These are phyloP conservation scores for Blepharisma stoltei DNA, from an alignment of 73 alveolate species.

Conservation along the genomic window DNA sequence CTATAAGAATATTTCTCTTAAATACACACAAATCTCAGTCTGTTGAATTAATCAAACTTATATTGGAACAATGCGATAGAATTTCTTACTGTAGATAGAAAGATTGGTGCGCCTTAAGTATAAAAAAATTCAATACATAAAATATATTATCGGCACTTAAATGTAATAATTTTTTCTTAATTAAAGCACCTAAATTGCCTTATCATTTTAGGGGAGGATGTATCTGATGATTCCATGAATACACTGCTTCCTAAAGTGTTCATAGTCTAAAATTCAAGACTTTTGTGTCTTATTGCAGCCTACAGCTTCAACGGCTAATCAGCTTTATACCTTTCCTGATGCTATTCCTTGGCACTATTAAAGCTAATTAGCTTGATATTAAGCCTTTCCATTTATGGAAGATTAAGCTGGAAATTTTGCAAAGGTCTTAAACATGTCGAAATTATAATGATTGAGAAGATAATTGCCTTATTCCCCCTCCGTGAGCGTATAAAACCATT, in stretches of 20 bases:
- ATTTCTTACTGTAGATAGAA: background rate
- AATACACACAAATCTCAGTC: too few relatives aligned
- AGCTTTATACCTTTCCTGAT: too few relatives aligned
- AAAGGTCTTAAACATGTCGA: too few relatives aligned
- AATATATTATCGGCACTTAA: background rate
- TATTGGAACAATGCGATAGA: background rate
- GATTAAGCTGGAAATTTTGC: too few relatives aligned
- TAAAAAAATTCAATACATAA: conserved; percentile 14
- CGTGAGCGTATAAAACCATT: too few relatives aligned
- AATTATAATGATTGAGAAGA: too few relatives aligned
- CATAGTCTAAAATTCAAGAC: background rate
- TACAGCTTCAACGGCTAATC: too few relatives aligned
- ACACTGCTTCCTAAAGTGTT: background rate
- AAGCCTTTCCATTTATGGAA: conserved; percentile 10
- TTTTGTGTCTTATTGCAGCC: background rate
- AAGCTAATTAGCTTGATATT: background rate
- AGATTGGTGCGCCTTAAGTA: background rate
- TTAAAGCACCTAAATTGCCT: background rate
- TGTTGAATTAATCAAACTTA: background rate
- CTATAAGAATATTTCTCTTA: too few relatives aligned
- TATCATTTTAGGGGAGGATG: background rate
- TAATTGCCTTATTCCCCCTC: too few relatives aligned
- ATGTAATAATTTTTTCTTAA: background rate
- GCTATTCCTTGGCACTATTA: too few relatives aligned
- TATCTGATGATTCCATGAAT: background rate